A percentile compares a stretch with the other conserved stretches of the same genome.
phyloP scores from a whole-genome alignment of 371 early-diverging fungal genomes.

The Cokeromyces recurvatus region DNA sequence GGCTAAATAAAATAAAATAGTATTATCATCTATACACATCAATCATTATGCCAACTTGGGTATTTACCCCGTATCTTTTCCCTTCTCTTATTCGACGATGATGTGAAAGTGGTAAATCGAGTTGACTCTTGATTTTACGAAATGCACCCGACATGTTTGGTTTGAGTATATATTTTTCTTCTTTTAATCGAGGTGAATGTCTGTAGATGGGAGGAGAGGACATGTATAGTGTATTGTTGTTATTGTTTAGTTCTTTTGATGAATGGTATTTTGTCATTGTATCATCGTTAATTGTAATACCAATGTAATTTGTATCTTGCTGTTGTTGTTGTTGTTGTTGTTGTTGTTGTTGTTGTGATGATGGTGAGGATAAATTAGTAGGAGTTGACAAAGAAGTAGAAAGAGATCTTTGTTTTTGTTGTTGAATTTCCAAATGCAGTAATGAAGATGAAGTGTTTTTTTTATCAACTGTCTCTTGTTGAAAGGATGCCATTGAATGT shows the following conservation, averaged over 20 bases:
- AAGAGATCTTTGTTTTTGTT: too few species aligned
- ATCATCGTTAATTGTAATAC: slow-evolving; percentile 29
- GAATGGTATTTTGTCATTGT: not conserved
- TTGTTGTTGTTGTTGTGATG: not conserved
- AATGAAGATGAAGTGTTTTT: too few species aligned
- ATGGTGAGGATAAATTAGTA: not conserved
- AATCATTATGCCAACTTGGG: too few species aligned
- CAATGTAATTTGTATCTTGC: slow-evolving; percentile 31
- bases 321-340: not conserved
- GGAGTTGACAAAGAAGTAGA: too few species aligned
- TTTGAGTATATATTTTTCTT: too few species aligned
- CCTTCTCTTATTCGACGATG: slow-evolving; percentile 17
- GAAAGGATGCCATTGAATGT: too few species aligned
- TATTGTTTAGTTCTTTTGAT: not conserved
- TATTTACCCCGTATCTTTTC: slow-evolving; percentile 20
- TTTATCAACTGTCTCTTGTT: too few species aligned
- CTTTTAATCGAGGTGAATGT: too few species aligned
- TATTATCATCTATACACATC: not conserved
- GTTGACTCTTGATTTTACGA: slow-evolving; percentile 8
- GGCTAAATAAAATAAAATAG: slow-evolving; percentile 11
- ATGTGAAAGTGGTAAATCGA: slow-evolving; percentile 21
- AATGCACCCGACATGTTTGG: slow-evolving; percentile 21
- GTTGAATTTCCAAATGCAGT: too few species aligned
- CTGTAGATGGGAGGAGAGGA: not conserved
- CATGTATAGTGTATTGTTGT: not conserved